Conservation (phyloP, 169 alveolate species). For the Eimeria sp. region DNA sequence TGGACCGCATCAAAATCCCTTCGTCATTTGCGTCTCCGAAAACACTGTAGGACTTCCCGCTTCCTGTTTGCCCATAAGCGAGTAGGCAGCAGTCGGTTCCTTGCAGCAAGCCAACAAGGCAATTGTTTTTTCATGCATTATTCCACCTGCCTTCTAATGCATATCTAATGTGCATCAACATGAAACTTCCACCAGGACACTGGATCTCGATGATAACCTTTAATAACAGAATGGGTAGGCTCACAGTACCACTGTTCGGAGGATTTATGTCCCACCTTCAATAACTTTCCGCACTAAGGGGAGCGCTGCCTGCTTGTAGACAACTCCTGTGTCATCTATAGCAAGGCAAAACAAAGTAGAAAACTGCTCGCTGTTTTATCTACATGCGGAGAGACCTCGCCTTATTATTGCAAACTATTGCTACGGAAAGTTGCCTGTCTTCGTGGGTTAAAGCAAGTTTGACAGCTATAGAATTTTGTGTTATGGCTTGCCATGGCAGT, state of each 20-base stretch:
- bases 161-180: background rate
- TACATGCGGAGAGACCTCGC: background rate
- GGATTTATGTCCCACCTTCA: background rate
- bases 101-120: background rate
- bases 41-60: conserved; percentile 75
- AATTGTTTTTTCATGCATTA: too few relatives aligned
- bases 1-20: conserved; percentile 72
- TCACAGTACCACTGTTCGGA: background rate
- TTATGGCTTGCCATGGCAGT: conserved; percentile 34
- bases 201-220: background rate
- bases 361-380: background rate
- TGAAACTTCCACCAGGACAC: background rate
- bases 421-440: background rate
- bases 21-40: conserved; percentile 64
- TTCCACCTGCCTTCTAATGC: background rate
- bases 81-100: conserved; percentile 72
- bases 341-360: background rate
- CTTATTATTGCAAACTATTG: background rate
- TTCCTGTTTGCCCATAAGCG: conserved; percentile 77
- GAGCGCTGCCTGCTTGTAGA: conserved; percentile 65
- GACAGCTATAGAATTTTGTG: background rate
- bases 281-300: conserved; percentile 66
- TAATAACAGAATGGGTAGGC: background rate
- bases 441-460: background rate
- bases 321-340: conserved; percentile 61